Base-by-base conservation (phyloP, 2,329 filamentous ascomycete species). In the Rosellinia necatrix region DNA sequence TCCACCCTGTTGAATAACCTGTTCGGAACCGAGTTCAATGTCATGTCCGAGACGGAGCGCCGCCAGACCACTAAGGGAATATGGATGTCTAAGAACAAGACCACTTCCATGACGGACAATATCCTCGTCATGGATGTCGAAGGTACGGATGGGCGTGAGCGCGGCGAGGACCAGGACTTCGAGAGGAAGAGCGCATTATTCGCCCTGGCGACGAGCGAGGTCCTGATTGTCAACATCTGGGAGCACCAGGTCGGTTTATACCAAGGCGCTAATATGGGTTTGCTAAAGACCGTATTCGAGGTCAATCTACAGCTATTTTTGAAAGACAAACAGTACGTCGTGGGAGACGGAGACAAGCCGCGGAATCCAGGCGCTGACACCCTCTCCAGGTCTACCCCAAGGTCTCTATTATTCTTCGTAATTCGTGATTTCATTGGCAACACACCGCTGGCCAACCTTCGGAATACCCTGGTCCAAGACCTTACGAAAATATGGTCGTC, bases 71-170 rank as follows among this genome's bases (percentile, higher is more conserved):
- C 94, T 40, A 99, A 97, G 80, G 94, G 94, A 71, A 99, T 99
- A 72, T 99, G 94, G 94, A 89, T 99, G 88, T 96, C 92, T 63
- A 96, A 96, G 79, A 97, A 97, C 76, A 96, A 96, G 79, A 81
- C 81, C 64, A 74, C 77, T 48, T 74, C 75, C 62, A 97, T 97
- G 92, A 92, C 93, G 51, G 91, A 96, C 68, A 99, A 99, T 74
- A 97, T 99, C 68, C 80, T 99, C 61, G 94, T 99, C 66, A 99
- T 99, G 94, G 94, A 99, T 71, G 94, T 99, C 38, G 94, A 99
- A 75, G 94, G 94, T 64, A 97, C 94, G 9, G 94, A 99, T 72
- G 94, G 94, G 49, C 86, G 94, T 65, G 94, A 99, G 78, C 84
- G 94, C 64, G 94, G 94, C 62, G 94, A 99, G 74, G 94, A 99